A percentile compares a stretch with the other conserved stretches of the same genome.
These are phyloP conservation scores for Aspergillus piperis DNA, from an alignment of 2,329 filamentous ascomycete species.

Conservation along the genomic window DNA sequence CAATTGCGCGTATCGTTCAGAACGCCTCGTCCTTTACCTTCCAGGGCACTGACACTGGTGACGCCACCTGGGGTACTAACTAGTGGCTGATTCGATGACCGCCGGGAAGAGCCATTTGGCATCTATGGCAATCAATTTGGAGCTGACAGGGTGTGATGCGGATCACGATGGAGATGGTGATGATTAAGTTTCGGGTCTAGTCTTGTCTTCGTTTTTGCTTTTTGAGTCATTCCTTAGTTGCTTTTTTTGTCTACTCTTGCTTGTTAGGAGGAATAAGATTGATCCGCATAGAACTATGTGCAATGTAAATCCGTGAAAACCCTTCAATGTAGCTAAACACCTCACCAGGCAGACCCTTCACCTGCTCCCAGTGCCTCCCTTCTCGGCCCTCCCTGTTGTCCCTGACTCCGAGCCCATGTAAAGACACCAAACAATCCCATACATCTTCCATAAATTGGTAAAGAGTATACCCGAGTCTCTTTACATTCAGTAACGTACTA, in stretches of 20 bases:
- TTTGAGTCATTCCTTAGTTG: neutral
- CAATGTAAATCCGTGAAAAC: neutral
- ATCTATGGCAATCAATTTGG: neutral
- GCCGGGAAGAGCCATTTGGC: neutral
- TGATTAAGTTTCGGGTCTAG: neutral
- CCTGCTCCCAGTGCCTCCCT: too few species aligned
- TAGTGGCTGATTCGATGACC: neutral
- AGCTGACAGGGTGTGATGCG: neutral
- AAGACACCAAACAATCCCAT: too few species aligned
- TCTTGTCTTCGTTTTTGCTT: neutral
- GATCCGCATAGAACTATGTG: neutral
- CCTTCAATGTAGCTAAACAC: too few species aligned
- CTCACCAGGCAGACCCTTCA: too few species aligned
- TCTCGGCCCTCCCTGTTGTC: too few species aligned
- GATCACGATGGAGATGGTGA: neutral
- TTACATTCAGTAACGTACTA: too few species aligned
- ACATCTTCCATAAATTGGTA: too few species aligned
- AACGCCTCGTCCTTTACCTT: constrained; percentile 3
- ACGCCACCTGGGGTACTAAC: neutral
- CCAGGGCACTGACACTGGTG: neutral
- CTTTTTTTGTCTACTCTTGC: neutral
- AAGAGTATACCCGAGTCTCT: too few species aligned
- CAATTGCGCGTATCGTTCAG: constrained; percentile 9
- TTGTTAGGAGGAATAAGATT: neutral
- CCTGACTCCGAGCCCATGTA: too few species aligned